Base-by-base conservation (phyloP, 176 grass and related monocot species). In the Leersia perrieri region DNA sequence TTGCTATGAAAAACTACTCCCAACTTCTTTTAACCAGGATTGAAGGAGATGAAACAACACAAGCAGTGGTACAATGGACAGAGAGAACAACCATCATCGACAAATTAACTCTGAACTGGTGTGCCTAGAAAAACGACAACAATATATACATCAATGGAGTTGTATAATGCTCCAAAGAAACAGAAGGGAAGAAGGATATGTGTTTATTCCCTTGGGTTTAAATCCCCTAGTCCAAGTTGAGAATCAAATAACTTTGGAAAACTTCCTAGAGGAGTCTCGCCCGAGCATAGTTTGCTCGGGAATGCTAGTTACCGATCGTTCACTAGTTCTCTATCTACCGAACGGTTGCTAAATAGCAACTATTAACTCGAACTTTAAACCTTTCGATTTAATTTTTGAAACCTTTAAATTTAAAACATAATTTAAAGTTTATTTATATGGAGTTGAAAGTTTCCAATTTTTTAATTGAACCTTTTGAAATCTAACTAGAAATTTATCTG, bases 211-310 rank as follows among this genome's bases (percentile, higher is more conserved):
- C 82, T 78, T 22, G 55, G n/a, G 9, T 70, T 63, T 72, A 39
- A 83, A 82, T 78, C 77, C 25, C 14, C 14, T 2, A 23, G 73
- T 88, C 74, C 80, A 83, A 71, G 80, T 83, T 73, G 74, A 72
- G 80, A 72, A 76, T 76, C 83, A 40, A 20, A 83, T 83, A 49
- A 36, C 58, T 77, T 77, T 7, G 32, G 14, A 88, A 77, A 66
- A 14, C 58, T 72, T 65, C 41, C 32, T 22, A 22, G 51, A 55
- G 51, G 20, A 66, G 27, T 41, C 33, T 66, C 44, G 32, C 27
- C 1, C n/a, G 39, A 0, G 44, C 39, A 22, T 83, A 72, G 73
- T 73, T 78, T 72, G n/a, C n/a, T n/a, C n/a, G n/a, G n/a, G n/a
- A n/a, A n/a, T n/a, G n/a, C n/a, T n/a, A n/a, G n/a, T n/a, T n/a